Evolutionary conservation across 2,329 filamentous ascomycete genomes (phyloP), one percentile per base, ranked within the genome.

Genomic region (Alternaria brassicicola): DNA sequence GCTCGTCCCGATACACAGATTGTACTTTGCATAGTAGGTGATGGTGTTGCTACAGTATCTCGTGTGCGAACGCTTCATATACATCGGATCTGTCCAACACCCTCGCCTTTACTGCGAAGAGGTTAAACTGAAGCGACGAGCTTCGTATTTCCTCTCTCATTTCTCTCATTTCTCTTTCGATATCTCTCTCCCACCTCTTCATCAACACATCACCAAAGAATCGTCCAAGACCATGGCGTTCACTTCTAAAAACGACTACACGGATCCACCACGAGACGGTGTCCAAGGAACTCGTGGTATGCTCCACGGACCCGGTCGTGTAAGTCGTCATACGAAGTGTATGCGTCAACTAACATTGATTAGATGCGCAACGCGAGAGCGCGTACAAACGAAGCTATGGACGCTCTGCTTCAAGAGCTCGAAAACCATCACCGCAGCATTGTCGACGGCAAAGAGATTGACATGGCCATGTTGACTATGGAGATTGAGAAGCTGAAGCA

Each of bases 361-460:
- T 13, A 30, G 26, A 45, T 19, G 9, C 12, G 12, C 42, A 15
- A 30, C 15, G 5, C n/a, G 10, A 25, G n/a, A n/a, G 3, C 5
- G n/a, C 42, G 42, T 0, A 17, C 12, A 9, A 30, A 30, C n/a
- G 6, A 19, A 15, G 25, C 42, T 3, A 19, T 45, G 1, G 2
- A 8, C 1, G 1, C 10, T 0, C 25, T 45, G n/a, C 33, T 17
- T 10, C 19, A 1, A 0, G 0, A 2, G 1, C 26, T 45, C 0
- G 26, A 45, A 6, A n/a, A 45, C 26, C n/a, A 45, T 4, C 17
- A 30, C 6, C 10, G 8, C 12, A 8, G 12, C 0, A 5, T 8
- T 4, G 17, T 21, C 9, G 25, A 10, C 10, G n/a, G n/a, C n/a
- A n/a, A n/a, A n/a, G n/a, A n/a, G n/a, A n/a, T n/a, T n/a, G n/a